Base-by-base conservation (phyloP, 108 stramenopile species). In the Pseudonitzschia delicatissima region DNA sequence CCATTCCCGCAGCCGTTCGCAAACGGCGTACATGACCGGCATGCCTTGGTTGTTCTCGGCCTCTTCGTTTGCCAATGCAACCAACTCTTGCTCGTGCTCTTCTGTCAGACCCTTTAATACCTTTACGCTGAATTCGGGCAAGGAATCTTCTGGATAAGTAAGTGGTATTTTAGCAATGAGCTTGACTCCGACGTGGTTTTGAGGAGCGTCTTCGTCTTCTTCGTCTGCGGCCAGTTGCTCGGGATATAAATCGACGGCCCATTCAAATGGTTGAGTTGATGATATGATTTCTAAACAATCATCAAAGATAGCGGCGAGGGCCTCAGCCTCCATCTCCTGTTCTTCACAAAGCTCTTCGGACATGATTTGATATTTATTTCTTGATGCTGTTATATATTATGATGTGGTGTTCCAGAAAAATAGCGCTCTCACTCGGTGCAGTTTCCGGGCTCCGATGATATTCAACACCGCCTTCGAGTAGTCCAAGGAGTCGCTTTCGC, bases 281-380 rank as follows among this genome's bases (percentile, higher is more conserved):
- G 69, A 69, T 31, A 81, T 51, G 25, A 85, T 81, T 66, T 83
- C 82, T 15, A 76, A 33, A 49, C 68, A 68, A 34, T 71, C 69
- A 62, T 90, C 89, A 61, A 88, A 93, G 61, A 93, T 93, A 40
- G 92, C 88, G 2, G 70, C 63, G 70, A 93, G 73, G 25, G 92
- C 92, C 71, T 93, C 92, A 17, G 85, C 87, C 71, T 93, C 92
- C 87, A 90, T 87, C 72, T 93, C 87, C 75, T 93, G 92, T 69
- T 93, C 92, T 60, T 78, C 80, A 28, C 80, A 76, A 37, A 88
- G 87, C 62, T 90, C 92, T 4, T 61, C 60, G 23, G 60, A 61
- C 60, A 61, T 61, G 35, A 13, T 33, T 55, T 55, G 17, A 1
- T 25, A 6, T 12, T 55, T 55, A 27, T 55, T 55, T 17, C 6